Percentiles rank a stretch among this genome's conserved stretches.
Conservation (phyloP, 108 stramenopile genomes). For the Nitzschia sp. region DNA sequence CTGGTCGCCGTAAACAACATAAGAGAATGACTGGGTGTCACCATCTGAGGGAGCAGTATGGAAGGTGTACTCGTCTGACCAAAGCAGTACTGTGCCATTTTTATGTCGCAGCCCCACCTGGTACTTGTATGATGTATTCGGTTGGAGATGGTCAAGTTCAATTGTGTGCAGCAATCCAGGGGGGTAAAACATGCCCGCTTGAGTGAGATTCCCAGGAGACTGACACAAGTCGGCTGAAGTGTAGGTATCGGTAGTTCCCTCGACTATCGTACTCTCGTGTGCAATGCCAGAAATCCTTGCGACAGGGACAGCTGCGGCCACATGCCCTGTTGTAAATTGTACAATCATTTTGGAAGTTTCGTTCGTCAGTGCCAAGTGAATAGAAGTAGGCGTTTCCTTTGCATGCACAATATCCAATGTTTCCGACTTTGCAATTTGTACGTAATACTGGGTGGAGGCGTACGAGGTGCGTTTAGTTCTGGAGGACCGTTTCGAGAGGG, state of each 20-base stretch:
- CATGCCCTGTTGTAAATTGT: slow-evolving; percentile 57
- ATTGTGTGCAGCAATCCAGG: slow-evolving; percentile 68
- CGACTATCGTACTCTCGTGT: background rate
- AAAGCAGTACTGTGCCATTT: slow-evolving; percentile 1
- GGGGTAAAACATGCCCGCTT: slow-evolving; percentile 50
- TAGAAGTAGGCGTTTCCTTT: slow-evolving; percentile 32
- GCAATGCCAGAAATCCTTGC: background rate
- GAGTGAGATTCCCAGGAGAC: slow-evolving; percentile 58
- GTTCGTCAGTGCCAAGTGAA: slow-evolving; percentile 55
- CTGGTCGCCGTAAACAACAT: slow-evolving; percentile 71
- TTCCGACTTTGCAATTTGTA: slow-evolving; percentile 7
- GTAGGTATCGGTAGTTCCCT: slow-evolving; percentile 58
- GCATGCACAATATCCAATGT: slow-evolving; percentile 17
- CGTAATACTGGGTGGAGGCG: slow-evolving; percentile 4
- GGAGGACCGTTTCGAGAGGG: background rate
- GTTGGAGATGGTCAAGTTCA: slow-evolving; percentile 38
- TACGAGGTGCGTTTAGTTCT: background rate
- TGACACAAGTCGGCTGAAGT: slow-evolving; percentile 64
- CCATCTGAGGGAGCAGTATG: slow-evolving; percentile 20
- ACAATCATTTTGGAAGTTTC: slow-evolving; percentile 42
- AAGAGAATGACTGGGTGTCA: slow-evolving; percentile 32
- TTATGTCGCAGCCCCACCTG: slow-evolving; percentile 48
- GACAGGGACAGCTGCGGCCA: background rate
- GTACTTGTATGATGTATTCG: slow-evolving; percentile 54
- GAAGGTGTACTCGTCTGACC: slow-evolving; percentile 37